phyloP scores from a whole-genome alignment of 2,329 filamentous ascomycete genomes.

The Macrophomina phaseolina region DNA sequence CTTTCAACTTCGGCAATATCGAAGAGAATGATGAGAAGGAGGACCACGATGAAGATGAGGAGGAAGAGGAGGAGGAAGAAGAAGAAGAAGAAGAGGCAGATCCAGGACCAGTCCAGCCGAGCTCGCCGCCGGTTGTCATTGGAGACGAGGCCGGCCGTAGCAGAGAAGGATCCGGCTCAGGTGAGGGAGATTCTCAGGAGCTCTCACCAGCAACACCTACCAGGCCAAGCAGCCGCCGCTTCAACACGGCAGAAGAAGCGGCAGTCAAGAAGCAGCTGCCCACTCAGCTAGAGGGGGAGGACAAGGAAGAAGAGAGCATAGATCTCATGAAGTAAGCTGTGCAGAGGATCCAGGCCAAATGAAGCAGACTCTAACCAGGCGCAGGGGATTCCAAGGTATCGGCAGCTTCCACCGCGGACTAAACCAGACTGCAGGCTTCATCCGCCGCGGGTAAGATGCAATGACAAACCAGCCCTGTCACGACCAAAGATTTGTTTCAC shows the following conservation, averaged over 20 bases:
- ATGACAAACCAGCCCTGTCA: background rate
- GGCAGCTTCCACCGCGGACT: constrained; percentile 49
- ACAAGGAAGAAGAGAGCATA: constrained; percentile 53
- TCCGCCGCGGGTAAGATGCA: constrained; percentile 22
- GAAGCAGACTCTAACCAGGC: background rate
- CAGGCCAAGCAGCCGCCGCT: constrained; percentile 27
- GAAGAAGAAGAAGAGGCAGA: constrained; percentile 31
- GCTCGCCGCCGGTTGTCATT: constrained; percentile 44
- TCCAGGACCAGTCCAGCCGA: constrained; percentile 40
- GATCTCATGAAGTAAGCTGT: constrained; percentile 55
- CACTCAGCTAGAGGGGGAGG: constrained; percentile 39
- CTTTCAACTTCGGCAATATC: constrained; percentile 27
- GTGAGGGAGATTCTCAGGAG: constrained; percentile 25
- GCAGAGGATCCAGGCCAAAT: background rate
- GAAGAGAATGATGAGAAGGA: constrained; percentile 40
- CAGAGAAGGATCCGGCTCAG: constrained; percentile 21
- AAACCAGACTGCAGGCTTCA: constrained; percentile 25
- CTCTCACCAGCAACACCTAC: constrained; percentile 24
- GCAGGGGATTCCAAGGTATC: constrained; percentile 57
- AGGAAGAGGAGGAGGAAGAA: constrained; percentile 31
- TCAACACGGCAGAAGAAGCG: constrained; percentile 25
- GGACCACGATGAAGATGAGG: constrained; percentile 35
- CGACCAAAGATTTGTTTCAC: constrained; percentile 4
- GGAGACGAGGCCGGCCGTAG: constrained; percentile 38
- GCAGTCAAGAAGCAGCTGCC: constrained; percentile 28